A percentile compares a stretch with the other conserved stretches of the same genome.
These are phyloP conservation scores for Nothophaeocryptopus gaeumannii DNA, from an alignment of 2,329 filamentous ascomycete species.

Conservation along the genomic window DNA sequence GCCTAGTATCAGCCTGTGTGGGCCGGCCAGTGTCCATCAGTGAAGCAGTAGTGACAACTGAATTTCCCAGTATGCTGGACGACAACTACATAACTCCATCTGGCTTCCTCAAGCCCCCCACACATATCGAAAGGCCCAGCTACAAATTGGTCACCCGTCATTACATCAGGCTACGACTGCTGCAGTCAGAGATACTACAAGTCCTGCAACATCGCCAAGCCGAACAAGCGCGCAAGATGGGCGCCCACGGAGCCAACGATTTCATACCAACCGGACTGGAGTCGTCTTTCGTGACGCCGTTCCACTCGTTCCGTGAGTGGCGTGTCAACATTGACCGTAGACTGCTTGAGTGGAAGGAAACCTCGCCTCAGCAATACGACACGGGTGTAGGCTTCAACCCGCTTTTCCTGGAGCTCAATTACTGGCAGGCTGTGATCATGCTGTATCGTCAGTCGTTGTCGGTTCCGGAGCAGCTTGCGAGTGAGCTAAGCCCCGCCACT, in stretches of 20 bases:
- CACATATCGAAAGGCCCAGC: slow-evolving; percentile 57
- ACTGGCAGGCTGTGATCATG: slow-evolving; percentile 97
- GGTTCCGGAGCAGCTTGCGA: slow-evolving; percentile 81
- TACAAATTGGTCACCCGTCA: slow-evolving; percentile 92
- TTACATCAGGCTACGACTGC: slow-evolving; percentile 80
- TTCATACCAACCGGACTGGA: slow-evolving; percentile 76
- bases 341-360: slow-evolving; percentile 80
- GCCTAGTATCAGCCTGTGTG: slow-evolving; percentile 91
- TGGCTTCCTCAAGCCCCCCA: slow-evolving; percentile 64
- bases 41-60: slow-evolving; percentile 94
- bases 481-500: slow-evolving; percentile 62
- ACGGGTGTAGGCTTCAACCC: slow-evolving; percentile 87
- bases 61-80: slow-evolving; percentile 85
- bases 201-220: slow-evolving; percentile 91
- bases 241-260: slow-evolving; percentile 63
- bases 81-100: slow-evolving; percentile 81
- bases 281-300: slow-evolving; percentile 80
- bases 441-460: slow-evolving; percentile 78
- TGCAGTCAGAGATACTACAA: slow-evolving; percentile 93
- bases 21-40: slow-evolving; percentile 90
- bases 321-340: slow-evolving; percentile 80
- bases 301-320: slow-evolving; percentile 85
- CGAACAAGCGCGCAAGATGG: slow-evolving; percentile 67
- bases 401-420: slow-evolving; percentile 90
- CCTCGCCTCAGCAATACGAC: slow-evolving; percentile 70